These are phyloP conservation scores for Fusarium sp. DNA, from an alignment of 2,329 filamentous ascomycete species.

Conservation along the genomic window DNA sequence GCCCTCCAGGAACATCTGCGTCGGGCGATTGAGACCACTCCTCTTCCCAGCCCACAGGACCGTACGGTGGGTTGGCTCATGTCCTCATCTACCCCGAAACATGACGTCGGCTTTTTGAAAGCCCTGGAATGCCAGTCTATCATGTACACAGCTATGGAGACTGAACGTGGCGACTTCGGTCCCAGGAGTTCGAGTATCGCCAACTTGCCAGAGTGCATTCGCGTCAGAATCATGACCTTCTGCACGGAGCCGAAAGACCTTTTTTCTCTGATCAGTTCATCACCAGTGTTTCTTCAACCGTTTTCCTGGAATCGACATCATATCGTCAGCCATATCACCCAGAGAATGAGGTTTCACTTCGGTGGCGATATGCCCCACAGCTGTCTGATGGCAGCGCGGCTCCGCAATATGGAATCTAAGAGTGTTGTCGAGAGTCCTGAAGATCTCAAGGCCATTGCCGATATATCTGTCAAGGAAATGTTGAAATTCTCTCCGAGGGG, in stretches of 20 bases:
- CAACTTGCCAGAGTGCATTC: background rate
- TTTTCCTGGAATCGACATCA: background rate
- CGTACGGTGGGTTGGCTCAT: no score
- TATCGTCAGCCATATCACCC: background rate
- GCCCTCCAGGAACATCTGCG: rapidly evolving
- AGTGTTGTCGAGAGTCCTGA: rapidly evolving
- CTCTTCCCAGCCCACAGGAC: no score
- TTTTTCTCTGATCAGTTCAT: background rate
- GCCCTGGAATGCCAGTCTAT: rapidly evolving
- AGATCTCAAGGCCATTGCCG: rapidly evolving
- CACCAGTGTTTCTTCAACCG: background rate
- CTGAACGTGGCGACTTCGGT: background rate
- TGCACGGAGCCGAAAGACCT: background rate
- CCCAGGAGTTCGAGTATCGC: background rate
- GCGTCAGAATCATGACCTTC: background rate
- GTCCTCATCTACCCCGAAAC: no score
- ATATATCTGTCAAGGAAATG: background rate
- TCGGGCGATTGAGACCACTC: no score
- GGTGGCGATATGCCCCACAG: background rate
- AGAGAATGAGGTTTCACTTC: background rate
- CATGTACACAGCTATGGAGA: background rate
- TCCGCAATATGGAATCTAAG: background rate
- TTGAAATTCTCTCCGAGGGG: background rate
- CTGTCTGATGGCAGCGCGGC: background rate
- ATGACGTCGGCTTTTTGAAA: background rate